A percentile compares a stretch with the other conserved stretches of the same genome.
Conservation (phyloP, 805 yeast genomes). For the Ogataea nitratoaversa region DNA sequence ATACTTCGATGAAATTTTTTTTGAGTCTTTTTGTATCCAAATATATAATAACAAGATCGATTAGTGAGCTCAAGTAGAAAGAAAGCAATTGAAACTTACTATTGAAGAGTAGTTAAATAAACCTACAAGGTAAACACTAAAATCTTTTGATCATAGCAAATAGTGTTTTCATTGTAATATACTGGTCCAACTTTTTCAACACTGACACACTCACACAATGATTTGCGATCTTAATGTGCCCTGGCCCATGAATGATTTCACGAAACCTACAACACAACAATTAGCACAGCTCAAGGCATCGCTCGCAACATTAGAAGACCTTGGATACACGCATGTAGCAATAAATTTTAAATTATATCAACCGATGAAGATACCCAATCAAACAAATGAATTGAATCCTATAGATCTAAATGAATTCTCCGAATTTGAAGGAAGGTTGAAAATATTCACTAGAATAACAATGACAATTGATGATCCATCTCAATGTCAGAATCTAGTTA, state of each 20-base stretch:
- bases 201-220: conserved; percentile 26
- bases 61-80: too few species aligned
- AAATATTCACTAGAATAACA: conserved; percentile 67
- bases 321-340: conserved; percentile 77
- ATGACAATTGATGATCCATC: conserved; percentile 72
- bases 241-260: conserved; percentile 60
- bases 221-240: conserved; percentile 66
- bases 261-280: conserved; percentile 39
- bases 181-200: background rate
- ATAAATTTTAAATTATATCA: conserved; percentile 53
- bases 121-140: background rate
- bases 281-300: conserved; percentile 43
- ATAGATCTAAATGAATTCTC: conserved; percentile 34
- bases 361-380: conserved; percentile 47
- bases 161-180: too few species aligned
- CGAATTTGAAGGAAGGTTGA: conserved; percentile 36
- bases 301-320: conserved; percentile 46
- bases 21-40: background rate
- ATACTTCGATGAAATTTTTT: too few species aligned
- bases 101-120: too few species aligned
- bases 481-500: conserved; percentile 60
- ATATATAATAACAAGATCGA: too few species aligned
- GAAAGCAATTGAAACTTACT: too few species aligned
- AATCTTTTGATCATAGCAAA: background rate
- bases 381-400: conserved; percentile 36